These are phyloP conservation scores for Sarocladium strictum DNA, from an alignment of 2,329 filamentous ascomycete genomes.

Conservation along the genomic window DNA sequence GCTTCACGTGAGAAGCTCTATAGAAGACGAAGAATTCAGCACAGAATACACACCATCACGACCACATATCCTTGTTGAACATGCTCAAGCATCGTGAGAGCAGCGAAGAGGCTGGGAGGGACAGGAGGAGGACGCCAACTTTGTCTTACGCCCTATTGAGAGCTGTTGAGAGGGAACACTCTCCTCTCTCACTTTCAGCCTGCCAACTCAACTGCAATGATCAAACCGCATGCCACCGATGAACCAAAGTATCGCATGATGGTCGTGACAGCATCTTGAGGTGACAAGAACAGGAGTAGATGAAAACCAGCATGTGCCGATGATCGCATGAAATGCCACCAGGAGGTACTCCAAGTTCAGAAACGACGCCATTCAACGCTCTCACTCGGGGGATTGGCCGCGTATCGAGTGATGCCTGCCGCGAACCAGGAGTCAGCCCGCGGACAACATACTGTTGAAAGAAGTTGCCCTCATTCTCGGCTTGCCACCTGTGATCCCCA, in stretches of 20 bases:
- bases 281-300: constrained; percentile 7
- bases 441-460: background rate
- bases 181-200: background rate
- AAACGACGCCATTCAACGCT: constrained; percentile 2
- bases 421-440: background rate
- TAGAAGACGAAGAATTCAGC: constrained; percentile 6
- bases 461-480: background rate
- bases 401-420: background rate
- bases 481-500: background rate
- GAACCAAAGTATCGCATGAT: constrained; percentile 11
- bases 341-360: constrained; percentile 2
- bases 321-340: constrained; percentile 4
- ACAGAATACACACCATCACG: too few species aligned
- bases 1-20: background rate
- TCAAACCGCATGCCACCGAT: constrained; percentile 7
- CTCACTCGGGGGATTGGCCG: background rate
- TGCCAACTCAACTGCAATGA: constrained; percentile 10
- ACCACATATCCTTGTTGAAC: too few species aligned
- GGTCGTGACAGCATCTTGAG: constrained; percentile 7
- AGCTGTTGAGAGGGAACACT: background rate
- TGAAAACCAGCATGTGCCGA: constrained; percentile 10
- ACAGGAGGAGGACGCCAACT: too few species aligned
- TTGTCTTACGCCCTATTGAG: background rate
- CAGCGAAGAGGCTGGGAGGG: too few species aligned
- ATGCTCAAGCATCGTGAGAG: too few species aligned